Base-by-base conservation (phyloP, 2,329 filamentous ascomycete species). In the Penicillium sclerotigenum region DNA sequence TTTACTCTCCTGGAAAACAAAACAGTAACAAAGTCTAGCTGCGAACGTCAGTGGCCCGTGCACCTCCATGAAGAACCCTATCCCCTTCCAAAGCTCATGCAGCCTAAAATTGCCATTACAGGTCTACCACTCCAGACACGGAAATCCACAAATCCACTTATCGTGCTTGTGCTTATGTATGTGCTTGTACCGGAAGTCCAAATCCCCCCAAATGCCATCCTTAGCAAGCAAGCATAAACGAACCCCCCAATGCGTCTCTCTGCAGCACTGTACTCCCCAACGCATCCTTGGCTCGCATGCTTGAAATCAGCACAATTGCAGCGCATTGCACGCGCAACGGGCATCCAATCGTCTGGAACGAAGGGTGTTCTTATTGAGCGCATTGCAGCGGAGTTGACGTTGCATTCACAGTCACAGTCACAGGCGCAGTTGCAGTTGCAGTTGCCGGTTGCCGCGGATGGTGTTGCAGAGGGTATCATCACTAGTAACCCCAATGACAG, bases 291-390 rank as follows among this genome's bases (percentile, higher is more conserved):
- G 69, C 72, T 79, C 57, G 58, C 65, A 29, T 60, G 69, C 1
- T 72, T 86, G 29, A 86, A 83, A 65, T 68, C 75, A 29, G 69
- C 75, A 40, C 76, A 84, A 45, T 74, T 90, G 22, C 83, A 85
- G 65, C 74, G 78, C 34, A 71, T 90, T 36, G 84, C 87, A 5
- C 79, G 79, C 52, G 78, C 80, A 58, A 87, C 83, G 54, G 87
- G 87, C 9, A 78, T 85, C 34, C 75, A 80, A 24, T 79, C 75
- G 1, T 77, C 82, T 0, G 87, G 87, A 5, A 83, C 80, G 4
- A 90, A 90, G 66, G 59, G 77, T 0, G 71, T 77, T 13, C 76
- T 90, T 4, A 65, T 77, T 11, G 64, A 74, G n/a, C 79, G 82
- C 0, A 74, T 90, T 18, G 64, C 74, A 18, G 60, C 24, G 4